A percentile compares a stretch with the other conserved stretches of the same genome.
These are phyloP conservation scores for Buddleja alternifolia DNA, from an alignment of 257 asterid genomes.

Conservation along the genomic window DNA sequence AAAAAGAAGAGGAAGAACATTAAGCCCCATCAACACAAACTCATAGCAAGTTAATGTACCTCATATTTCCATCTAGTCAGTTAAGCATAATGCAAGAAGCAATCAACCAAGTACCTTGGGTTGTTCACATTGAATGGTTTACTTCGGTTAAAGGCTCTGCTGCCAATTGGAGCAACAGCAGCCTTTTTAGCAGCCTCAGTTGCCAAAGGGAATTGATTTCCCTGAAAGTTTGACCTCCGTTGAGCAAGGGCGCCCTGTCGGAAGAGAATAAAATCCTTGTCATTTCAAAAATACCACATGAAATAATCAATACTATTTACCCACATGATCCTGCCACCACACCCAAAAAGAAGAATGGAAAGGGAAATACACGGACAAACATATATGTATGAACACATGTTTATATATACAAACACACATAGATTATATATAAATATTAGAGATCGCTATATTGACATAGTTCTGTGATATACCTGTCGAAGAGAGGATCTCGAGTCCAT, in stretches of 20 bases:
- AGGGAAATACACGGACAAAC: neutral
- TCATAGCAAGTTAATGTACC: neutral
- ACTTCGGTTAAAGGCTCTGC: conserved; percentile 47
- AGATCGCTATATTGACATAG: neutral
- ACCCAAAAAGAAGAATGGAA: neutral
- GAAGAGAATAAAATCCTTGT: neutral
- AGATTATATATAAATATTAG: neutral
- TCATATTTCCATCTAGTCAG: neutral
- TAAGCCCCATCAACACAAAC: neutral
- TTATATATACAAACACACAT: neutral
- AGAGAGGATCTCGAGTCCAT: conserved; percentile 63
- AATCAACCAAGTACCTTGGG: conserved; percentile 44
- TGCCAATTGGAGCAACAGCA: conserved; percentile 52
- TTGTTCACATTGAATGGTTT: conserved; percentile 47
- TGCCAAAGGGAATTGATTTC: conserved; percentile 68
- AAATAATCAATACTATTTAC: neutral
- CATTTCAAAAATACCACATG: too few species aligned
- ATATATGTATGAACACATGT: neutral
- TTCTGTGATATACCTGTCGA: conserved; percentile 61
- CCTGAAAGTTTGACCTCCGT: conserved; percentile 64
- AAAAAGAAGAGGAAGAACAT: neutral
- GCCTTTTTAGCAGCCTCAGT: conserved; percentile 70
- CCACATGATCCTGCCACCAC: neutral
- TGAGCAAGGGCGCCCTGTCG: conserved; percentile 66
- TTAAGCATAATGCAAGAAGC: neutral